These are phyloP conservation scores for Rhizopus arrhizus DNA, from an alignment of 371 early-diverging fungal genomes.

Conservation along the genomic window DNA sequence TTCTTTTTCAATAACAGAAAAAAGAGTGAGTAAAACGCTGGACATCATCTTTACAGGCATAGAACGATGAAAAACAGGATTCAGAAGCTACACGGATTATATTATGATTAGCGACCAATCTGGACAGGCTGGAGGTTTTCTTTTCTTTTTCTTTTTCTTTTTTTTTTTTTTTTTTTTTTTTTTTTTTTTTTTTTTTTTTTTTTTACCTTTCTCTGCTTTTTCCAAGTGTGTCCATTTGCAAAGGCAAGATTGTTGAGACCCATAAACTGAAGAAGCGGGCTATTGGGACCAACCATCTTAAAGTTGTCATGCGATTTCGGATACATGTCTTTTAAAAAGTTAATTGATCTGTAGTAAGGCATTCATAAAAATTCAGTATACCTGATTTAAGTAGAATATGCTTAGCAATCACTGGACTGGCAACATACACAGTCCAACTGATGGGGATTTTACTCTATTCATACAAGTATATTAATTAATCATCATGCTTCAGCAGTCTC, in stretches of 20 bases:
- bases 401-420: constrained; percentile 33
- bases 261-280: constrained; percentile 23
- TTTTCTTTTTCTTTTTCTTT: too few species aligned
- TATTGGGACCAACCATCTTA: constrained; percentile 6
- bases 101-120: too few species aligned
- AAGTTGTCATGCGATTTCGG: constrained; percentile 18
- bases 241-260: constrained; percentile 36
- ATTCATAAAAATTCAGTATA: constrained; percentile 6
- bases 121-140: too few species aligned
- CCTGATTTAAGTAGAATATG: constrained; percentile 37
- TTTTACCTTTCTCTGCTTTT: constrained; percentile 36
- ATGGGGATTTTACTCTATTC: constrained; percentile 28
- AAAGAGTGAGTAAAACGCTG: constrained; percentile 18
- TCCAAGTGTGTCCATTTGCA: constrained; percentile 43
- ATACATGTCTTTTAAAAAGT: constrained; percentile 4
- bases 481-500: too few species aligned
- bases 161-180: too few species aligned
- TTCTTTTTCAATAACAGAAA: constrained; percentile 23
- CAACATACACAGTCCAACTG: constrained; percentile 34
- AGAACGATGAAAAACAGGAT: constrained; percentile 46
- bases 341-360: not conserved
- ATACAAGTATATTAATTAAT: not conserved
- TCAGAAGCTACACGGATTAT: constrained; percentile 6
- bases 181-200: too few species aligned
- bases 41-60: constrained; percentile 43